Evolutionary conservation across 306 rosid genomes (phyloP), one percentile per base, ranked within the genome.

Genomic region (Acacia melanoxylon): DNA sequence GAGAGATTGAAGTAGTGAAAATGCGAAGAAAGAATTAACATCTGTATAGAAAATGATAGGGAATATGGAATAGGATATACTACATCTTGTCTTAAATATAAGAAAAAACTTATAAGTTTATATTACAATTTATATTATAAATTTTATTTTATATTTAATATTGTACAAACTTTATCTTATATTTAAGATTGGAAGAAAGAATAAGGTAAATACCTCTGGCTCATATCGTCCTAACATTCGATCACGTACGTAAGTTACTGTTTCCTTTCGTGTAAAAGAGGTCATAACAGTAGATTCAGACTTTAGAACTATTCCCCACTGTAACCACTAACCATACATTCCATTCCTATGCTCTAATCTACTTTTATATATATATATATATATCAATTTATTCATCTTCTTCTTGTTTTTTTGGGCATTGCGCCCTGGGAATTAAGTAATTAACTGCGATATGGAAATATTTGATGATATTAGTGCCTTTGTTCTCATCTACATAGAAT

Each of bases 211-310:
- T 25, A 5, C 13, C 24, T 9, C 72, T 68, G 37, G 74, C 22
- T 42, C 27, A 11, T n/a, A 4, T 20, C 25, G 9, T 20, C 74
- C 27, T 31, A n/a, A 46, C 46, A 27, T 25, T 14, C 5, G n/a
- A 45, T 45, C 5, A 72, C 48, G 59, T 72, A 13, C 62, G 76
- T 48, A 10, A 10, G 33, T 27, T 7, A 25, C 76, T 48, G 31
- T 79, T 71, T 5, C 80, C 72, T 79, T 58, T 1, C 25, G 77
- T 67, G 80, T 74, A 79, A 68, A 75, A 46, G 78, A 81, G 68
- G 10, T 68, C 48, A 80, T 67, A 77, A 54, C 75, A 41, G 44
- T 65, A 16, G 78, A 49, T 13, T 41, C 49, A 54, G 67, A 31
- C 46, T 51, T 59, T 31, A 19, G 15, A 40, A 8, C 31, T 31